Evolutionary conservation across 345 rosid species (phyloP), one percentile per base, ranked within the genome.

Genomic region (Hibiscus trionum): DNA sequence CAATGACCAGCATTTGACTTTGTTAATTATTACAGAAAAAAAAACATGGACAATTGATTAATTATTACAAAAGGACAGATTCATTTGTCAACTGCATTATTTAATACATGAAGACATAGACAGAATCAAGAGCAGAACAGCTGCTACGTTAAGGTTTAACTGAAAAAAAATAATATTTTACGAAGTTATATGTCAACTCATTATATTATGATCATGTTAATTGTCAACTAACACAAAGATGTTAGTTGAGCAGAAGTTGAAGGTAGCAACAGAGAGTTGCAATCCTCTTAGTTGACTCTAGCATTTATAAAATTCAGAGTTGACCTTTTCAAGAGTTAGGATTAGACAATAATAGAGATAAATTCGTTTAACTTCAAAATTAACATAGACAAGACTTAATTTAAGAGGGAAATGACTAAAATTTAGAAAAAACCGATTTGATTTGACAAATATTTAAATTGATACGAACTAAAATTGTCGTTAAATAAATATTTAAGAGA

Each of bases 251-350:
- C 24, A 46, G 17, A 27, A 33, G 65, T 72, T 61, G 70, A 61
- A 47, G 21, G 14, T 8, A 10, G 24, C 17, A 55, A 3, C 33
- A 73, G 64, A 56, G 4, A 56, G 58, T 56, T 59, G 69, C n/a
- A 75, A 75, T 66, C 65, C 58, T 33, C 66, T 44, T 31, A 66
- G 72, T 64, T 61, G 73, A 71, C 78, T 66, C 57, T 35, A 46
- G 37, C 50, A 31, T n/a, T 62, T 72, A 33, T 61, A 33, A 66
- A 14, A 75, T 52, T 55, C 49, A 68, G 47, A 67, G 61, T 26
- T 79, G 78, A 75, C 73, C 17, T 42, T 53, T 39, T 39, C 10
- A 39, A 1, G 6, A 33, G 1, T 33, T 33, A 4, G 6, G 6
- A 0, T 33, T 33, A 33, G 6, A 33, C 37, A 33, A 4, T 33